Base-by-base conservation (phyloP, 1,284 basidiomycete genomes). In the Cutaneotrichosporon sp. region DNA sequence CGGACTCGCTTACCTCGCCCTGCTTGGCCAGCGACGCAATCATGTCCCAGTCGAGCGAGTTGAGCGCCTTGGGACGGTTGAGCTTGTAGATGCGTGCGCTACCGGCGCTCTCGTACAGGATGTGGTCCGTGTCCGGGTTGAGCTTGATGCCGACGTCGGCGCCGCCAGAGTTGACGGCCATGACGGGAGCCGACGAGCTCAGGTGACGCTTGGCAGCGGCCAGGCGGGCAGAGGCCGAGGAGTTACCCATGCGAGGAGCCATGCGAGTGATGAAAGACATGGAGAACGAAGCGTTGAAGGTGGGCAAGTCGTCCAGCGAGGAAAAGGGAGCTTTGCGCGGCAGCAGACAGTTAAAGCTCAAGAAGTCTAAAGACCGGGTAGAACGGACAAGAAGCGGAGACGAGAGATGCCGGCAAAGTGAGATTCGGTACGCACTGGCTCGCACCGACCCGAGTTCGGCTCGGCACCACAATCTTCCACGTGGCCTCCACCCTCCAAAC, bases 11-110 rank as follows among this genome's bases (percentile, higher is more conserved):
- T 63, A 79, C 77, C 62, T 69, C 67, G 51, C 73, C 65, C 63
- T 78, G 74, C 16, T 86, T 84, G 47, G 86, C 83, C 30, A 99
- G 84, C 18, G 87, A 75, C 36, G 85, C 79, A 58, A 99, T 86
- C 93, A 98, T 98, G 51, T 86, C 83, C 60, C 85, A 82, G 78
- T 94, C 88, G 61, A 99, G 85, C 2, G 93, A 89, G 82, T 99
- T 99, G 53, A 93, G 84, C 78, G 92, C 92, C 69, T 82, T 81
- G 4, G 91, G 87, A 60, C 95, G 85, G 77, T 98, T 96, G 47
- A 78, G 71, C 61, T 70, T 72, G 73, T 76, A 77, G 10, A 74
- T 53, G 59, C 71, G 65, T 4, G 72, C 68, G 26, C 61, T 55
- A 22, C 70, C 73, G 38, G 69, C 62, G 9, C 69, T 65, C 51